Evolutionary conservation across 305 asterid genomes (phyloP).

Genomic region (Fraxinus floribunda): DNA sequence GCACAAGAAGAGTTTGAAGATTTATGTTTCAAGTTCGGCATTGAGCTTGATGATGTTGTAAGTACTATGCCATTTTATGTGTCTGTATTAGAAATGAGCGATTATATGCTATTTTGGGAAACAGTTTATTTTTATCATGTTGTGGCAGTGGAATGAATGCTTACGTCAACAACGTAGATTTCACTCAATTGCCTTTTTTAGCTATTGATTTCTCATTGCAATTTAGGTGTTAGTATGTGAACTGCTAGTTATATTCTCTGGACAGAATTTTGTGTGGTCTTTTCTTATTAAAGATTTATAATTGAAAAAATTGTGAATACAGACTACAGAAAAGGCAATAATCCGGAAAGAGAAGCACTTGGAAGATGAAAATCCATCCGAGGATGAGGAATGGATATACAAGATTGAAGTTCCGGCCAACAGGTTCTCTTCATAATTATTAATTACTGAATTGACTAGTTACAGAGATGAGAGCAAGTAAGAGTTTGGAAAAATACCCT

Average conservation of each 20-base stretch:
- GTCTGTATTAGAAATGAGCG: constrained; percentile 1
- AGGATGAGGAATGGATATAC: constrained; percentile 76
- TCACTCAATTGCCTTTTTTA: not conserved
- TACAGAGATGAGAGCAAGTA: not conserved
- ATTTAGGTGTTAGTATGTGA: not conserved
- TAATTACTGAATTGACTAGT: not conserved
- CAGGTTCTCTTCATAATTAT: constrained; percentile 41
- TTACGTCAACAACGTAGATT: not conserved
- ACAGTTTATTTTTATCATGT: not conserved
- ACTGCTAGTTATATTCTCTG: not conserved
- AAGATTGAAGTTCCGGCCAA: constrained; percentile 90
- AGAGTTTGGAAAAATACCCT: constrained; percentile 4
- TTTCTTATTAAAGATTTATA: not conserved
- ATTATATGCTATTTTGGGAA: not conserved
- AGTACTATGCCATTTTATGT: not conserved
- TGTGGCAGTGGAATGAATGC: not conserved
- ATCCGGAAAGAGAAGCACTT: constrained; percentile 60
- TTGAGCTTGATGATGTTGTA: constrained; percentile 55
- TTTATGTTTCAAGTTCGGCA: constrained; percentile 49
- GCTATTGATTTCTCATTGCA: not conserved
- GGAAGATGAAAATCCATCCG: constrained; percentile 60
- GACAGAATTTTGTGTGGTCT: not conserved
- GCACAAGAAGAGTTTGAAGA: constrained; percentile 53
- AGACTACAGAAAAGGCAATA: constrained; percentile 89
- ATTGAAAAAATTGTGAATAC: constrained; percentile 17